Evolutionary conservation across 2,329 filamentous ascomycete genomes (phyloP).

Genomic region (Thielaviopsis ethacetica): DNA sequence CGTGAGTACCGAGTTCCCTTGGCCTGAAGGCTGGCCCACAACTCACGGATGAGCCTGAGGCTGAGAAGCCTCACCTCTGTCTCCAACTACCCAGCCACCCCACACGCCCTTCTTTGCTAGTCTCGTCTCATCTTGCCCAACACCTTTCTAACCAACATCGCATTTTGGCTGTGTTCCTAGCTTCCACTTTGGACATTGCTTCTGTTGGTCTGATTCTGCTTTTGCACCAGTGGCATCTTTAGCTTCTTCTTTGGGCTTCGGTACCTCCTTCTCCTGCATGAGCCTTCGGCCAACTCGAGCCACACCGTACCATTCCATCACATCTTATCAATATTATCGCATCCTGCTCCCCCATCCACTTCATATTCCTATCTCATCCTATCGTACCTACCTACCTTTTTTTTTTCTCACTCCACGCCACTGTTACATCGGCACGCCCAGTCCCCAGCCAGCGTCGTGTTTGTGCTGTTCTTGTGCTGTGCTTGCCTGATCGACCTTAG

Average conservation of each 20-base stretch:
- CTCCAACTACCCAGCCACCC: neutral
- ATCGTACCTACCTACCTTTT: neutral
- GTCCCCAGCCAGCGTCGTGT: neutral
- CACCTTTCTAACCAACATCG: too few relatives aligned
- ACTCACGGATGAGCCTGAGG: neutral
- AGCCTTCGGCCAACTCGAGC: neutral
- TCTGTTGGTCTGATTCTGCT: neutral
- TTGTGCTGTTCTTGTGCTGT: neutral
- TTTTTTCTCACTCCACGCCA: neutral
- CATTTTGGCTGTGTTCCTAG: neutral
- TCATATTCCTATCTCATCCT: neutral
- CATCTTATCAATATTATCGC: neutral
- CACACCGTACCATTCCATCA: constrained; percentile 1
- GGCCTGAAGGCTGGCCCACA: neutral
- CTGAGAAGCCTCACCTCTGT: neutral
- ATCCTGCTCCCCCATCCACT: neutral
- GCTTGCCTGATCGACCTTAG: neutral
- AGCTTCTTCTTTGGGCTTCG: neutral
- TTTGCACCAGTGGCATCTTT: neutral
- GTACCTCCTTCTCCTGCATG: neutral
- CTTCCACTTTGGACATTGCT: neutral
- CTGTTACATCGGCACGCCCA: neutral
- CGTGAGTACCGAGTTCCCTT: neutral
- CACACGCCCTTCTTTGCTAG: too few relatives aligned
- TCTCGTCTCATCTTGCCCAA: too few relatives aligned